These are phyloP conservation scores for Neonectria ditissima DNA, from an alignment of 2,329 filamentous ascomycete species.

Conservation along the genomic window DNA sequence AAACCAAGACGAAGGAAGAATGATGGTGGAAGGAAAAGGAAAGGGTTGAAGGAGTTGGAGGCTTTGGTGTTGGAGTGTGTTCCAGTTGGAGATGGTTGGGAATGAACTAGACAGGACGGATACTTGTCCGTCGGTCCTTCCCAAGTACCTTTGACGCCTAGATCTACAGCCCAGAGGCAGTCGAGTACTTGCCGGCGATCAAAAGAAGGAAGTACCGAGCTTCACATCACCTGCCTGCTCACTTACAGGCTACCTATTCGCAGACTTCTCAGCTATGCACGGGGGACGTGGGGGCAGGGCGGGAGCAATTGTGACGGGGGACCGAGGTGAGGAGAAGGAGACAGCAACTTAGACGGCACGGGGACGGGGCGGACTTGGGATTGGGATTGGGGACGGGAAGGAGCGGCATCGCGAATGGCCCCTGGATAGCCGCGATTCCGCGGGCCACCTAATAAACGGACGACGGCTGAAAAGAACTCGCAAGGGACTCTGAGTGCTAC, in stretches of 20 bases:
- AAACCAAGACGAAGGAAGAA: constrained; percentile 3
- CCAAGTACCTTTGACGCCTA: constrained; percentile 1
- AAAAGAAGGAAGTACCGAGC: not conserved
- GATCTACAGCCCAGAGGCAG: not conserved
- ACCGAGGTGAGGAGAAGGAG: constrained; percentile 13
- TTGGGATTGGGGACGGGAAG: not conserved
- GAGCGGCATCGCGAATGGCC: not conserved
- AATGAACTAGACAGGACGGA: not conserved
- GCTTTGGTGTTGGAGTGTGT: constrained; percentile 5
- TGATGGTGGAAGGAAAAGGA: not conserved
- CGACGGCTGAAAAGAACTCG: constrained; percentile 4
- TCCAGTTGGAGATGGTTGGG: constrained; percentile 4
- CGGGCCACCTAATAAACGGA: constrained; percentile 2
- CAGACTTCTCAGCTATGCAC: constrained; percentile 8
- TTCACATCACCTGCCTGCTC: not conserved
- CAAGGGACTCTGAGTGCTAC: not conserved
- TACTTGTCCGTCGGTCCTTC: not conserved
- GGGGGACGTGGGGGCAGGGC: constrained; percentile 14
- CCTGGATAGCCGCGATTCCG: constrained; percentile 1
- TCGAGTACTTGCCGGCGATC: not conserved
- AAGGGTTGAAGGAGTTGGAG: constrained; percentile 4
- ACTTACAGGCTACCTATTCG: not conserved
- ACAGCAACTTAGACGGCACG: no score
- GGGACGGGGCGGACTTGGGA: not conserved
- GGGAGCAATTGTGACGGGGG: constrained; percentile 15